Conservation (phyloP, 2,329 filamentous ascomycete genomes). For the Alternaria sp. region DNA sequence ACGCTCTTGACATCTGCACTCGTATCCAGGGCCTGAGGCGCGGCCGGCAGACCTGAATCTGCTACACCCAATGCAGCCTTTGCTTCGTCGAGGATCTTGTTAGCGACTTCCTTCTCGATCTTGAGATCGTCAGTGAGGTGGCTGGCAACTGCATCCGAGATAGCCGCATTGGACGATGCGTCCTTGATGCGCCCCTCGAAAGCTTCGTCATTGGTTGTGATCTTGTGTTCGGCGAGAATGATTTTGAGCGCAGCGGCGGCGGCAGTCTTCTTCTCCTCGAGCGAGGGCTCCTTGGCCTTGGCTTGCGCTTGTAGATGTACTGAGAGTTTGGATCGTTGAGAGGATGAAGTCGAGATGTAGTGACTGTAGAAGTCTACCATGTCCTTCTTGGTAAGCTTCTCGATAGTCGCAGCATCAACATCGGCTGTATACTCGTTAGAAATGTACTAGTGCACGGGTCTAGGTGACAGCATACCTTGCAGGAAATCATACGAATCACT, state of each 20-base stretch:
- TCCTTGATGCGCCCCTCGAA: constrained; percentile 54
- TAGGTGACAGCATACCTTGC: constrained; percentile 65
- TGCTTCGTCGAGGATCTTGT: constrained; percentile 57
- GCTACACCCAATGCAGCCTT: constrained; percentile 54
- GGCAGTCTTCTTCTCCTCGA: constrained; percentile 52
- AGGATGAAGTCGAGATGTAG: constrained; percentile 77
- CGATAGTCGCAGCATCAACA: constrained; percentile 76
- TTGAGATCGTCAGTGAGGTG: constrained; percentile 55
- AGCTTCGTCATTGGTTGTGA: constrained; percentile 51
- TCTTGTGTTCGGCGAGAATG: constrained; percentile 56
- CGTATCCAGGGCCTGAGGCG: constrained; percentile 49
- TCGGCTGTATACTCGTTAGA: constrained; percentile 60
- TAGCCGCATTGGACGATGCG: constrained; percentile 54
- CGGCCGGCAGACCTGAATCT: constrained; percentile 43
- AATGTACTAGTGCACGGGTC: neutral
- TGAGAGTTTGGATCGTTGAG: constrained; percentile 77
- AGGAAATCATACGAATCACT: constrained; percentile 91
- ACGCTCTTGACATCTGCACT: constrained; percentile 30
- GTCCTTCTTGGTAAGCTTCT: constrained; percentile 76
- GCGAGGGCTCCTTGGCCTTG: constrained; percentile 44
- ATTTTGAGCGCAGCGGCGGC: constrained; percentile 47
- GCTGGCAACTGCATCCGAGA: constrained; percentile 58
- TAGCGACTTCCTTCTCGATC: constrained; percentile 57
- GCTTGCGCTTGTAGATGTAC: constrained; percentile 83
- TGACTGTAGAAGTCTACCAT: constrained; percentile 79